Conservation (phyloP, 2,329 filamentous ascomycete genomes). For the Teratosphaeria zuluensis region DNA sequence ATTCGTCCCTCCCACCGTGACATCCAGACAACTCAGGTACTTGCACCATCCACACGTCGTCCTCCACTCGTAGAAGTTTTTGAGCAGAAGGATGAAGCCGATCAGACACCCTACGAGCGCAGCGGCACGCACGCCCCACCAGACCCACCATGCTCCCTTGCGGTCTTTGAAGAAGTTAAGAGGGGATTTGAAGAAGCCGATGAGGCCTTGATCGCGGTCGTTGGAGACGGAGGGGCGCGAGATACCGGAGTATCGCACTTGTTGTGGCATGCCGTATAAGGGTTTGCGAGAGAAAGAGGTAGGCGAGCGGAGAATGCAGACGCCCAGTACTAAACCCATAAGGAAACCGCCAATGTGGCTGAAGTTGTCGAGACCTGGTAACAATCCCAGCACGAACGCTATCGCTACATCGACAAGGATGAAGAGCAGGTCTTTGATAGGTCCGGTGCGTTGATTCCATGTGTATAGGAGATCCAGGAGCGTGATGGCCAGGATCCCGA, state of each 20-base stretch:
- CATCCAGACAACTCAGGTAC: constrained; percentile 77
- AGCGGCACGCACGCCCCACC: constrained; percentile 80
- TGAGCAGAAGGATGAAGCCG: constrained; percentile 74
- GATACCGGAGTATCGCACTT: constrained; percentile 12
- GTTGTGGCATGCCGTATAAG: background rate
- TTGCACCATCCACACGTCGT: constrained; percentile 85
- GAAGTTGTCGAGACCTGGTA: constrained; percentile 94
- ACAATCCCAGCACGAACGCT: constrained; percentile 80
- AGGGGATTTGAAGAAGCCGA: constrained; percentile 40
- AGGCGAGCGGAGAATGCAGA: constrained; percentile 82
- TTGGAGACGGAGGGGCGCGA: constrained; percentile 4
- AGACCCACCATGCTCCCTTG: constrained; percentile 92
- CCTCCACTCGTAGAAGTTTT: constrained; percentile 79
- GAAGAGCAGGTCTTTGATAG: constrained; percentile 76
- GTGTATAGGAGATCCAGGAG: constrained; percentile 88
- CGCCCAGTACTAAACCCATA: constrained; percentile 78
- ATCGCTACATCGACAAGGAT: constrained; percentile 78
- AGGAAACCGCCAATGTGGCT: constrained; percentile 93
- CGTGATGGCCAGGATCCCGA: constrained; percentile 81
- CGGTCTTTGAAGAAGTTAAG: constrained; percentile 80
- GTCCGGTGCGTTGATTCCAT: constrained; percentile 69
- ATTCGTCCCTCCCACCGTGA: constrained; percentile 40
- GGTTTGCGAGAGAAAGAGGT: constrained; percentile 41
- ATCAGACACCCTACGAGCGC: constrained; percentile 72
- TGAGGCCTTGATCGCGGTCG: constrained; percentile 21